phyloP scores from a whole-genome alignment of 1,284 basidiomycete genomes.

The Uromyces viciae-fabae region DNA sequence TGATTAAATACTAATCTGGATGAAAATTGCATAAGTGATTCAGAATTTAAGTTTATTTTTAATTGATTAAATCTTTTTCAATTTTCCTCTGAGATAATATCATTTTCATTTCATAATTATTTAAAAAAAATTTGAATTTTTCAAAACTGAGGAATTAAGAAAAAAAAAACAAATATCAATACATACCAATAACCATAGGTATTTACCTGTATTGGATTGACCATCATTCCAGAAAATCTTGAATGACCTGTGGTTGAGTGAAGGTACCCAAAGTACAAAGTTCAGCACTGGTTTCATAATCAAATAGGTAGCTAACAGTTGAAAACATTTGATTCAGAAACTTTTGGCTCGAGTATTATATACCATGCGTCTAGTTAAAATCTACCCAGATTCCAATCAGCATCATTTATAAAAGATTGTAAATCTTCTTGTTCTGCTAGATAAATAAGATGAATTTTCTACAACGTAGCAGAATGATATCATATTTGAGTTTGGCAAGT shows the following conservation, averaged over 20 bases:
- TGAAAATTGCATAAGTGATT: too few relatives aligned
- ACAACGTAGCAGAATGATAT: conserved; percentile 65
- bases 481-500: conserved; percentile 90
- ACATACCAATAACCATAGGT: too few relatives aligned
- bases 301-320: conserved; percentile 66
- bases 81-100: too few relatives aligned
- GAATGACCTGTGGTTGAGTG: conserved; percentile 66
- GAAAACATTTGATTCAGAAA: neutral
- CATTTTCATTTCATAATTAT: too few relatives aligned
- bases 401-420: conserved; percentile 88
- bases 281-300: conserved; percentile 88
- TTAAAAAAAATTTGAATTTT: too few relatives aligned
- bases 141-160: too few relatives aligned
- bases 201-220: too few relatives aligned
- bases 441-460: conserved; percentile 26
- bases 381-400: conserved; percentile 85
- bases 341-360: neutral
- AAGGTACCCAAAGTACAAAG: conserved; percentile 85
- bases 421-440: conserved; percentile 73
- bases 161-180: too few relatives aligned
- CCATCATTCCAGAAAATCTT: conserved; percentile 65
- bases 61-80: too few relatives aligned
- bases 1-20: too few relatives aligned
- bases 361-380: conserved; percentile 30
- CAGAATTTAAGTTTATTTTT: too few relatives aligned